Percentiles rank a stretch among this genome's conserved stretches.
phyloP scores from a whole-genome alignment of 768 basidiomycete species.

The Lepiota venenata region DNA sequence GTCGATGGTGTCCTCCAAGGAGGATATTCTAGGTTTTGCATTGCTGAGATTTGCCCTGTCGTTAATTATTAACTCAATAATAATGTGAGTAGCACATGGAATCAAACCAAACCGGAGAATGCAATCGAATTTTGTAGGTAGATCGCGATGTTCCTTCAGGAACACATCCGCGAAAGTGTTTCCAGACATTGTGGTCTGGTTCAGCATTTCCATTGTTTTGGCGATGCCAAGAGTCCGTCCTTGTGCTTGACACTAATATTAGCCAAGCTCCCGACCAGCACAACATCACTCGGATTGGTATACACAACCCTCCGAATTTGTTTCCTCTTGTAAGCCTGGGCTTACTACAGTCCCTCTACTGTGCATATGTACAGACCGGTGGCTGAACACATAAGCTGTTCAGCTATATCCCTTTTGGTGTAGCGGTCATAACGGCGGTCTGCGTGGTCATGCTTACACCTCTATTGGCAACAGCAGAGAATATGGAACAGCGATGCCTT shows the following conservation, averaged over 20 bases:
- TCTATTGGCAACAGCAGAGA: slow-evolving; percentile 64
- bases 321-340: no score
- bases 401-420: no score
- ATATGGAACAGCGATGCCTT: slow-evolving; percentile 64
- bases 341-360: no score
- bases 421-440: no score
- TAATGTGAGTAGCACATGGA: neutral
- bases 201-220: slow-evolving; percentile 64
- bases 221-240: slow-evolving; percentile 54
- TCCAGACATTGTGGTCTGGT: slow-evolving; percentile 38
- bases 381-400: no score
- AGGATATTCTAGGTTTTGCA: slow-evolving; percentile 39
- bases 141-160: slow-evolving; percentile 63
- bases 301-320: slow-evolving; percentile 90
- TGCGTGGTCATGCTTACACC: no score
- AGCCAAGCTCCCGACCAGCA: slow-evolving; percentile 84
- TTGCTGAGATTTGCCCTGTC: slow-evolving; percentile 54
- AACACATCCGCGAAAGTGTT: slow-evolving; percentile 75
- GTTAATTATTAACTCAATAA: neutral
- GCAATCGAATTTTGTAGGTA: slow-evolving; percentile 69
- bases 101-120: slow-evolving; percentile 51
- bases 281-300: slow-evolving; percentile 73
- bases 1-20: slow-evolving; percentile 49
- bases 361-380: no score
- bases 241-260: slow-evolving; percentile 72